Percentiles rank a stretch among this genome's conserved stretches.
Conservation (phyloP, 495 filamentous ascomycete species). For the Lepidopterella palustris region DNA sequence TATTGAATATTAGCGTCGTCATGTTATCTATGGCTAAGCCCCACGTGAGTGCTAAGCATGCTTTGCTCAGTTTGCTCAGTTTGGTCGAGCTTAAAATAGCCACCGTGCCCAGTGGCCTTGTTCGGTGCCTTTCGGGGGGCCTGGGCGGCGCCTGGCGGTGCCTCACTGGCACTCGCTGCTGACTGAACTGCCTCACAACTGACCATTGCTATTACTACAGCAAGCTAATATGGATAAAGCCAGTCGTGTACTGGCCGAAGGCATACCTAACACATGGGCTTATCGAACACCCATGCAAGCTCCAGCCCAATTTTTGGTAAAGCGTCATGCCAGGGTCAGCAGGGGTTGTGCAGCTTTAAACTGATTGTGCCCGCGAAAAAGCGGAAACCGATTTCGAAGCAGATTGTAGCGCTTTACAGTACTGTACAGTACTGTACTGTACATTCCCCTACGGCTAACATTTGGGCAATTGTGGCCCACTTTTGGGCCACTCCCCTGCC, state of each 20-base stretch:
- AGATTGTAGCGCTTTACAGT: no score
- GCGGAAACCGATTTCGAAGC: no score
- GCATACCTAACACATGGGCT: no score
- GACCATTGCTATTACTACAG: background rate
- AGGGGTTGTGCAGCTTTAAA: no score
- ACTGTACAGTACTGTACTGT: no score
- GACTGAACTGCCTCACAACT: constrained; percentile 5
- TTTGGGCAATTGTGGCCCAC: no score
- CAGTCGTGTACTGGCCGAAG: background rate
- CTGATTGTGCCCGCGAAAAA: no score
- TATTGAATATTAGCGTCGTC: constrained; percentile 1
- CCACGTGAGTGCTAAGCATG: constrained; percentile 1
- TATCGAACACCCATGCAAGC: no score
- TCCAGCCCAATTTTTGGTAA: no score
- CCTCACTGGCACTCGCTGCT: constrained; percentile 4
- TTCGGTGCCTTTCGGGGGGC: constrained; percentile 4
- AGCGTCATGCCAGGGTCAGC: no score
- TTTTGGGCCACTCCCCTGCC: no score
- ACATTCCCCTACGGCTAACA: no score
- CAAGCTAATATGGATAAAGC: background rate
- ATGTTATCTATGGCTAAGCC: constrained; percentile 1
- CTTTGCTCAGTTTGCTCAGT: constrained; percentile 3
- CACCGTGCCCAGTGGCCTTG: constrained; percentile 3
- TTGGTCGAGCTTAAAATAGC: constrained; percentile 3
- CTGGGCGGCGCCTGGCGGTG: background rate